Percentiles rank a stretch among this genome's conserved stretches.
phyloP scores from a whole-genome alignment of 441 rosid species.

The Aleurites moluccanus region DNA sequence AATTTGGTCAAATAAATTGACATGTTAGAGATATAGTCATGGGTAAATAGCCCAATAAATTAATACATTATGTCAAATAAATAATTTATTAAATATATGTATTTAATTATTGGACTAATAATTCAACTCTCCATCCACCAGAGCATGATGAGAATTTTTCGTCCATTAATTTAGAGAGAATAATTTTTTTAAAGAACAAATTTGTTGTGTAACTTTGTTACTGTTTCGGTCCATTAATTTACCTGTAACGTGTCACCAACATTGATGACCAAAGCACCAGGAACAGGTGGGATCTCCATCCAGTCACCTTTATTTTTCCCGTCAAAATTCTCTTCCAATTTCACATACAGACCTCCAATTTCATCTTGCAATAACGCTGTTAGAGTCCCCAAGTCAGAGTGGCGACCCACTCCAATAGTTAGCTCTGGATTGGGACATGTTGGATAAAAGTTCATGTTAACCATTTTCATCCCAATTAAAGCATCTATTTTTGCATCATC shows the following conservation, averaged over 20 bases:
- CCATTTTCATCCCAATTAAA: conserved; percentile 42
- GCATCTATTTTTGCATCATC: conserved; percentile 42
- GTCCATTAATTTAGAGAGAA: no score
- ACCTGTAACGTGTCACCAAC: conserved; percentile 57
- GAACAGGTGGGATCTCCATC: conserved; percentile 51
- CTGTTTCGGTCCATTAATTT: no score
- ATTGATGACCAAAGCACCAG: conserved; percentile 54
- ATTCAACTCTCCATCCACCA: no score
- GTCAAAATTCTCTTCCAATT: conserved; percentile 31
- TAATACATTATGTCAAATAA: no score
- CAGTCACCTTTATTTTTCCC: conserved; percentile 36
- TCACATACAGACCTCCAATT: conserved; percentile 56
- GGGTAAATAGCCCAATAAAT: no score
- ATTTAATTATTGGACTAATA: no score
- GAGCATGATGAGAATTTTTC: no score
- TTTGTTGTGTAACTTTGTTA: no score
- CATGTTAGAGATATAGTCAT: no score
- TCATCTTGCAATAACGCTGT: conserved; percentile 53
- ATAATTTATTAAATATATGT: no score
- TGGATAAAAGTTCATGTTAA: conserved; percentile 66
- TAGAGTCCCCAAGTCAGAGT: conserved; percentile 52
- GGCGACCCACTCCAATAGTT: conserved; percentile 57
- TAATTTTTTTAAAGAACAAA: no score
- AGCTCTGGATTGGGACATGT: conserved; percentile 57
- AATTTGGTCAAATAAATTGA: neutral